A percentile compares a stretch with the other conserved stretches of the same genome.
These are phyloP conservation scores for Spencermartinsiella ligniputridi DNA, from an alignment of 1,139 yeast species.

Conservation along the genomic window DNA sequence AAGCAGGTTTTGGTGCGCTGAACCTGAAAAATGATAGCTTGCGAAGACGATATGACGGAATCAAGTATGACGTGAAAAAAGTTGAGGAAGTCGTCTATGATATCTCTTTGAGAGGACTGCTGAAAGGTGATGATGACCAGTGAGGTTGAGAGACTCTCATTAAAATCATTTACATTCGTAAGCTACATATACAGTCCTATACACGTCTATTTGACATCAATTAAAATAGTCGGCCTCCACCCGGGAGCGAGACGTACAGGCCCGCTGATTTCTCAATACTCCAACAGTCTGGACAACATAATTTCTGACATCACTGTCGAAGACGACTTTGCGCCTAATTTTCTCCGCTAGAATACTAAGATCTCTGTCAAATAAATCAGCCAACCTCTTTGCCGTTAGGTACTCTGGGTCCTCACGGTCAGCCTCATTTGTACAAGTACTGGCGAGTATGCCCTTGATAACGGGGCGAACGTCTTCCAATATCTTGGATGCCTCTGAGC, in stretches of 20 bases:
- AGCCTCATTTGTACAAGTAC: not conserved
- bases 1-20: slow-evolving; percentile 30
- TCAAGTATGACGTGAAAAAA: slow-evolving; percentile 35
- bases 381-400: slow-evolving; percentile 13
- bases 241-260: slow-evolving; percentile 21
- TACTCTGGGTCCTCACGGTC: slow-evolving; percentile 12
- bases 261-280: slow-evolving; percentile 22
- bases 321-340: slow-evolving; percentile 11
- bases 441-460: slow-evolving; percentile 15
- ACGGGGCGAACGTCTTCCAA: slow-evolving; percentile 12
- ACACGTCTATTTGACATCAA: not conserved
- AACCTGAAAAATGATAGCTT: slow-evolving; percentile 34
- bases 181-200: not conserved
- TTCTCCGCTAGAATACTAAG: slow-evolving; percentile 7
- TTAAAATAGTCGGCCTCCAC: slow-evolving; percentile 16
- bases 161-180: too few species aligned
- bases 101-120: slow-evolving; percentile 25
- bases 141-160: too few species aligned
- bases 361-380: slow-evolving; percentile 17
- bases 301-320: slow-evolving; percentile 24
- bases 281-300: slow-evolving; percentile 26
- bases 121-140: too few species aligned
- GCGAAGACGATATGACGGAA: slow-evolving; percentile 31
- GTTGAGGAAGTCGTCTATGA: slow-evolving; percentile 35
- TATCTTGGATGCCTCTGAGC: slow-evolving; percentile 9